Percentiles rank a stretch among this genome's conserved stretches.
These are phyloP conservation scores for Amylocystis lapponica DNA, from an alignment of 768 basidiomycete species.

Conservation along the genomic window DNA sequence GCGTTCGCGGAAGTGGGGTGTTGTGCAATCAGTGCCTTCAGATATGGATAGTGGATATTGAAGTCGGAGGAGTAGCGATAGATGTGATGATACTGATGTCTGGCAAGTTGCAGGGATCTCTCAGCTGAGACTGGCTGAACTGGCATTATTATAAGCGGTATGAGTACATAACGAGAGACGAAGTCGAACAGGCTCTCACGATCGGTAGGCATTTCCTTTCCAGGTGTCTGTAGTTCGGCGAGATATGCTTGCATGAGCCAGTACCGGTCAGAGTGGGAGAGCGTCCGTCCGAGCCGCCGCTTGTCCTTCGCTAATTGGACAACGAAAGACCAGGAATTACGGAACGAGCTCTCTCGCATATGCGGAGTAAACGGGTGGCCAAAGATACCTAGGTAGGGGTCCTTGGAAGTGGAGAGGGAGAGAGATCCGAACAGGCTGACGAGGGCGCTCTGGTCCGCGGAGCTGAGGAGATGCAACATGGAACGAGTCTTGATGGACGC, in stretches of 20 bases:
- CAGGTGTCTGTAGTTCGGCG: neutral
- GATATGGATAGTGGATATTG: constrained; percentile 43
- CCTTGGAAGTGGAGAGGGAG: constrained; percentile 28
- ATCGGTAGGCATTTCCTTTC: neutral
- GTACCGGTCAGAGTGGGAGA: constrained; percentile 45
- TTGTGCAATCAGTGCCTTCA: constrained; percentile 32
- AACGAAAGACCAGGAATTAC: constrained; percentile 46
- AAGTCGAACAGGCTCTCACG: neutral
- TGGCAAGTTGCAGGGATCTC: no score
- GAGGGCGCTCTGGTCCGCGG: constrained; percentile 34
- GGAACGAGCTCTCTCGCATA: constrained; percentile 15
- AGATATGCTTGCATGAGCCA: constrained; percentile 50
- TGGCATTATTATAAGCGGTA: no score
- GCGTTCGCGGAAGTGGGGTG: constrained; percentile 20
- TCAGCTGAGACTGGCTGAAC: no score
- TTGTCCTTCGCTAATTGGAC: constrained; percentile 42
- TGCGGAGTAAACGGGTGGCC: constrained; percentile 26
- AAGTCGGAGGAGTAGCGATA: no score
- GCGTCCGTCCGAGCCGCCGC: constrained; percentile 23
- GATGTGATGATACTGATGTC: no score
- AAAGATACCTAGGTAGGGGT: constrained; percentile 21
- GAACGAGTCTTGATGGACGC: no score
- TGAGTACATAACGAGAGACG: neutral
- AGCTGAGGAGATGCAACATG: constrained; percentile 27
- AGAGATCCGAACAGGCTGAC: constrained; percentile 47